Evolutionary conservation across 2,329 filamentous ascomycete species (phyloP).

Genomic region (Mariannaea sp.): DNA sequence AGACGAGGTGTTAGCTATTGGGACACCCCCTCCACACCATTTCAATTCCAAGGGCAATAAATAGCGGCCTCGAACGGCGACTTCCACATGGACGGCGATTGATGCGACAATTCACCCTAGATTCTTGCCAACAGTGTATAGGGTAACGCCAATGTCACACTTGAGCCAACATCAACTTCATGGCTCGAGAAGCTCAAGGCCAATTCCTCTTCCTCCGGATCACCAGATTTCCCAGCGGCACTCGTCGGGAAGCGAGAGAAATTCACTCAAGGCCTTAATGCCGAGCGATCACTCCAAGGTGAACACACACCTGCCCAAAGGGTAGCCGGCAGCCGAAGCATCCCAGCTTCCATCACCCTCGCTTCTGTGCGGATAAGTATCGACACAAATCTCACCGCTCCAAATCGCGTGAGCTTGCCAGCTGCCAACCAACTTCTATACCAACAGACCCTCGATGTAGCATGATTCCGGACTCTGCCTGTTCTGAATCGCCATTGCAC

Average conservation of each 20-base stretch:
- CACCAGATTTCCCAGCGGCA: background rate
- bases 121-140: background rate
- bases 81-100: background rate
- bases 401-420: constrained; percentile 3
- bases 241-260: background rate
- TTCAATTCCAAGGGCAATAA: constrained; percentile 2
- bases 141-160: background rate
- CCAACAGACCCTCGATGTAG: background rate
- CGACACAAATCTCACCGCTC: constrained; percentile 13
- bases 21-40: background rate
- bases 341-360: background rate
- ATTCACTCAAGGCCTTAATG: background rate
- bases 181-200: constrained; percentile 3
- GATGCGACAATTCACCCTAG: background rate
- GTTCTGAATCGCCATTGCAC: background rate
- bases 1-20: background rate
- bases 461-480: background rate
- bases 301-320: constrained; percentile 13
- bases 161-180: background rate
- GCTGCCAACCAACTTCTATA: background rate
- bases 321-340: constrained; percentile 6
- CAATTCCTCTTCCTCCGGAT: background rate
- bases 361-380: background rate
- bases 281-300: constrained; percentile 1
- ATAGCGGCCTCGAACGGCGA: background rate